Evolutionary conservation across 2,329 filamentous ascomycete genomes (phyloP).

Genomic region (Diplodia corticola): DNA sequence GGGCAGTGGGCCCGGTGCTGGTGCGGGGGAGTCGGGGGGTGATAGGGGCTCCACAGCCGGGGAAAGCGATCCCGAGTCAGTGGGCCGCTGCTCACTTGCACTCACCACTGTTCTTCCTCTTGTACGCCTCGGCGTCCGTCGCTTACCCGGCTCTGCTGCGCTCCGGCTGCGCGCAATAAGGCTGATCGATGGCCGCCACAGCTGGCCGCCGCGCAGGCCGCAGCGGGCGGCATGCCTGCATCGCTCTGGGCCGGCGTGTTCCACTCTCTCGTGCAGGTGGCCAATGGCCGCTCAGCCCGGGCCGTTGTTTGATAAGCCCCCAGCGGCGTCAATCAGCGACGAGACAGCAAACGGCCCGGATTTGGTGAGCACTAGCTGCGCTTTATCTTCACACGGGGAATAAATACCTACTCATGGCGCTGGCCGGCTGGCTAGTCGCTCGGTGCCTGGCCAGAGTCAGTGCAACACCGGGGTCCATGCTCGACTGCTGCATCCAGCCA

Average conservation of each 20-base stretch:
- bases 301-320: neutral
- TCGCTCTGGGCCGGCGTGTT: too few species aligned
- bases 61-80: conserved; percentile 9
- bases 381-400: neutral
- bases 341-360: neutral
- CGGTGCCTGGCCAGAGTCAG: conserved; percentile 16
- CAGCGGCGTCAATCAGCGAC: neutral
- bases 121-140: neutral
- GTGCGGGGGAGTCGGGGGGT: conserved; percentile 8
- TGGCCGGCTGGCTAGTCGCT: neutral
- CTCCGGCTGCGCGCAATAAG: neutral
- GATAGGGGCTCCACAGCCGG: neutral
- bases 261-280: neutral
- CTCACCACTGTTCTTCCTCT: too few species aligned
- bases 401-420: neutral
- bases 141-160: neutral
- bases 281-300: neutral
- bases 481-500: neutral
- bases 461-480: conserved; percentile 10
- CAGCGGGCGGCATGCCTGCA: neutral
- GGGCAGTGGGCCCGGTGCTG: neutral
- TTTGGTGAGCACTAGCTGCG: neutral
- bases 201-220: conserved; percentile 6
- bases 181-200: conserved; percentile 14
- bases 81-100: neutral